Conservation (phyloP, 1,284 basidiomycete genomes). For the Marasmius sp. region DNA sequence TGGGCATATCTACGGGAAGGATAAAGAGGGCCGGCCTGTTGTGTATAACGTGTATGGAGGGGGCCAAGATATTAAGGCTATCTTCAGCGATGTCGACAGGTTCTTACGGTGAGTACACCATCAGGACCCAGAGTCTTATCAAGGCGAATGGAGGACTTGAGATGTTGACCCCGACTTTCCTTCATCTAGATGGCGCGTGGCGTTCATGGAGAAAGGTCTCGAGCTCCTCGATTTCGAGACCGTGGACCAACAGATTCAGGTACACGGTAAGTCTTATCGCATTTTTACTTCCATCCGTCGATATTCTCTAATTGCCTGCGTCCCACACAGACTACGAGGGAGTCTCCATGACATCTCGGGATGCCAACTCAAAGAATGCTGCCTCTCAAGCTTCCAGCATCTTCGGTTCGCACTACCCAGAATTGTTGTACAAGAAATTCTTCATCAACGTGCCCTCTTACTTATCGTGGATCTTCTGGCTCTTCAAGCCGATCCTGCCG, state of each 20-base stretch:
- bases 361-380: conserved; percentile 72
- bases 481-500: conserved; percentile 74
- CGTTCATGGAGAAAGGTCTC: conserved; percentile 70
- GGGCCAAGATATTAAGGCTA: conserved; percentile 58
- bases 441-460: conserved; percentile 77
- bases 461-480: conserved; percentile 78
- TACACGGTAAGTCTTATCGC: conserved; percentile 52
- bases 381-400: conserved; percentile 69
- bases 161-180: conserved; percentile 1
- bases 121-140: not conserved
- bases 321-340: conserved; percentile 66
- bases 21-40: conserved; percentile 67
- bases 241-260: conserved; percentile 72
- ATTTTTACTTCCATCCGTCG: not conserved
- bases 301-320: not conserved
- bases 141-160: too few relatives aligned
- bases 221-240: conserved; percentile 66
- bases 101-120: conserved; percentile 58
- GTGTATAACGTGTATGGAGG: conserved; percentile 76
- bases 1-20: conserved; percentile 64
- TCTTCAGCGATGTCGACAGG: conserved; percentile 69
- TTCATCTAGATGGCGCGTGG: conserved; percentile 65
- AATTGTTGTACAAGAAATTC: conserved; percentile 75
- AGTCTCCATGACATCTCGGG: conserved; percentile 63
- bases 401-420: conserved; percentile 75